phyloP scores from a whole-genome alignment of 768 basidiomycete genomes.

The Pleurotus pulmonarius region DNA sequence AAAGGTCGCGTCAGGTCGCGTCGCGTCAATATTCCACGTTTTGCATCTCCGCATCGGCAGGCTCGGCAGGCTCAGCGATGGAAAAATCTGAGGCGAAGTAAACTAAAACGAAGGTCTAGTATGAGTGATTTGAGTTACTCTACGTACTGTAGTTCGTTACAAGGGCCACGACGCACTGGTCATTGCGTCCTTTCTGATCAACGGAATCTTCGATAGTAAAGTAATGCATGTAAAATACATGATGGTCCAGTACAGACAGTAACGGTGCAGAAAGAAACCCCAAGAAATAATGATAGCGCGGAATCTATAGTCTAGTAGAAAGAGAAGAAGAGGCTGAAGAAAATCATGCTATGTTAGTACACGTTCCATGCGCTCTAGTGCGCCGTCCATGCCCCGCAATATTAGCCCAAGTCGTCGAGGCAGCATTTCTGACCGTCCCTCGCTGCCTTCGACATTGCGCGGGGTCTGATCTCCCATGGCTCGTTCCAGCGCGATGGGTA shows the following conservation, averaged over 20 bases:
- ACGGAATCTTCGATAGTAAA: neutral
- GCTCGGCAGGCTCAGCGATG: too few species aligned
- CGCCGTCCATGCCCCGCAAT: slow-evolving; percentile 57
- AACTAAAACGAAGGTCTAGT: too few species aligned
- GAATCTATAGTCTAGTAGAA: neutral
- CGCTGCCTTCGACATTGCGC: slow-evolving; percentile 7
- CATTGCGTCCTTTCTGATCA: neutral
- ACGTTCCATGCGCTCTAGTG: slow-evolving; percentile 66
- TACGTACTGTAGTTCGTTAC: neutral
- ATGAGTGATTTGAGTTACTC: too few species aligned
- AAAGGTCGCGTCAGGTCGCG: too few species aligned
- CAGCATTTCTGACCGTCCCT: slow-evolving; percentile 30
- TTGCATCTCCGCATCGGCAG: too few species aligned
- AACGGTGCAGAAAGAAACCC: neutral
- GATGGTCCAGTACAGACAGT: neutral
- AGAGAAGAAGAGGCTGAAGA: neutral
- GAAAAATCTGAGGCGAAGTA: too few species aligned
- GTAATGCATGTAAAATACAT: neutral
- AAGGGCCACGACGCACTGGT: neutral
- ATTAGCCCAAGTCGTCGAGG: slow-evolving; percentile 57
- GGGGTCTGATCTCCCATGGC: slow-evolving; percentile 52
- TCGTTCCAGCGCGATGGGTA: slow-evolving; percentile 71
- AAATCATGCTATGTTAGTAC: slow-evolving; percentile 31
- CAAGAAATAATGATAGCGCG: neutral
- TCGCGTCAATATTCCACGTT: too few species aligned